Evolutionary conservation across 1,139 yeast genomes (phyloP), one percentile per base, ranked within the genome.

Genomic region (Nematodospora anomalae): DNA sequence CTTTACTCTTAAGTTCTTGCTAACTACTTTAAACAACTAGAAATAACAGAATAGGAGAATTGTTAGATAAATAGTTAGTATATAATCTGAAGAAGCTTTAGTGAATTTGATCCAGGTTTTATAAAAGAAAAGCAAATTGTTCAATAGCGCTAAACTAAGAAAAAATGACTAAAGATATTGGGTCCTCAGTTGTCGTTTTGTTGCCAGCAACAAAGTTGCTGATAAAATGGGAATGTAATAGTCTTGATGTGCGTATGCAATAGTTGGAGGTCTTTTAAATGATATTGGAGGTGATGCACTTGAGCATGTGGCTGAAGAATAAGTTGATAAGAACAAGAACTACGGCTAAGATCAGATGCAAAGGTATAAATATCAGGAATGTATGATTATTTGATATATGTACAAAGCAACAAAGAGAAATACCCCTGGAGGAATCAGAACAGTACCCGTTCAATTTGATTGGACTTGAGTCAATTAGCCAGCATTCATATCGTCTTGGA

Each of bases 151-250:
- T 40, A 31, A 39, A 36, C 20, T 32, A 33, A 36, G 40, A 33
- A 30, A 28, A 37, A 33, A 30, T 30, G 10, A 63, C 50, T 35
- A 63, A 65, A 43, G 52, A 58, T 43, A 60, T 55, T 36, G 62
- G 60, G 25, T 53, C 57, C 27, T 52, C 69, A 28, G 54, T 60
- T 32, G 60, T 58, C 20, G 67, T 18, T 55, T 64, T n/a, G 35
- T 63, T 29, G 62, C 60, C 22, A 60, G 61, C 18, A 54, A 62
- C 51, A 55, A 63, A 47, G 55, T 55, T n/a, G 71, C 71, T 25
- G 71, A 65, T 38, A 60, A 58, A 38, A 49, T 62, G 10, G n/a
- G n/a, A n/a, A n/a, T n/a, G n/a, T n/a, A n/a, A n/a, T n/a, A n/a
- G n/a, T n/a, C n/a, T n/a, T n/a, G n/a, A n/a, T n/a, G n/a, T n/a